A percentile compares a stretch with the other conserved stretches of the same genome.
Conservation (phyloP, 129 eudicot genomes). For the sunflower (Helianthus annuus) region HanXRQr2.0-SUNRISE NC_035439.2:125177537-125178036, state of each 20-base stretch:
- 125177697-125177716: conserved; percentile 11
- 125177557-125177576: conserved; percentile 26
- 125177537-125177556: conserved; percentile 4
- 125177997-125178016: not conserved
- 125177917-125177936: not conserved
- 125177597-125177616: conserved; percentile 30
- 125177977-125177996: not conserved
- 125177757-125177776: conserved; percentile 24
- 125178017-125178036: not conserved
- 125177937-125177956: too few species aligned
- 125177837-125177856: conserved; percentile 7
- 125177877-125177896: not conserved
- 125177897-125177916: not conserved
- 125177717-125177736: conserved; percentile 21
- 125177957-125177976: not conserved
- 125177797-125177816: conserved; percentile 27
- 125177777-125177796: conserved; percentile 30
- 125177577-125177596: conserved; percentile 32
- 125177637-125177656: conserved; percentile 32
- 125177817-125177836: conserved; percentile 13
- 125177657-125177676: conserved; percentile 27
- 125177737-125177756: conserved; percentile 34
- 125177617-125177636: conserved; percentile 32
- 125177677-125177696: not conserved
- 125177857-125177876: not conserved